Evolutionary conservation across 768 basidiomycete species (phyloP).

Genomic region (Podaxis rugospora): DNA sequence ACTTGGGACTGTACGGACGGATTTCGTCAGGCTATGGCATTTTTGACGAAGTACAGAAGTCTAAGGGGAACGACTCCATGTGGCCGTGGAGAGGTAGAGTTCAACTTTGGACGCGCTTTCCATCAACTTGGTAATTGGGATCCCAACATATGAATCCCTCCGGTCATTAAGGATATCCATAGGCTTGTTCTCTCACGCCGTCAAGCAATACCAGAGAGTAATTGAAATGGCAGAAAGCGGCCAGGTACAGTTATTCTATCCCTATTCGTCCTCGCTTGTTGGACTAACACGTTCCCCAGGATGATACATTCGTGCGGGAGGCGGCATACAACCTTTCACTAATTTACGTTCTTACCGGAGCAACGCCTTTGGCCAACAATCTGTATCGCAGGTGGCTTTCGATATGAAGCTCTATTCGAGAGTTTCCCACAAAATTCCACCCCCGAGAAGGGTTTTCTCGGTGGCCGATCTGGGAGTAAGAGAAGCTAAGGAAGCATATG

Average conservation of each 20-base stretch:
- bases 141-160: neutral
- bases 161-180: neutral
- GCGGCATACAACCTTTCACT: slow-evolving; percentile 86
- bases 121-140: slow-evolving; percentile 76
- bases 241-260: neutral
- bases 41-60: slow-evolving; percentile 76
- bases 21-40: slow-evolving; percentile 68
- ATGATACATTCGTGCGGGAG: slow-evolving; percentile 61
- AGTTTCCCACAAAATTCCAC: neutral
- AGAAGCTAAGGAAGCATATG: no score
- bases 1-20: neutral
- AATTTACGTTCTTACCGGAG: slow-evolving; percentile 78
- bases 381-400: slow-evolving; percentile 83
- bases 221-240: slow-evolving; percentile 53
- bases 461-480: no score
- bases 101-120: slow-evolving; percentile 88
- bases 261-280: neutral
- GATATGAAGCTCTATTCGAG: slow-evolving; percentile 32
- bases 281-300: slow-evolving; percentile 13
- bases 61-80: slow-evolving; percentile 41
- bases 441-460: no score
- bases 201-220: slow-evolving; percentile 78
- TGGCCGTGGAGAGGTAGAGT: slow-evolving; percentile 76
- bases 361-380: slow-evolving; percentile 60
- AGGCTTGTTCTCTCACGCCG: slow-evolving; percentile 82